Conservation (phyloP, 2,329 filamentous ascomycete genomes). For the Rugonectria rugulosa region DNA sequence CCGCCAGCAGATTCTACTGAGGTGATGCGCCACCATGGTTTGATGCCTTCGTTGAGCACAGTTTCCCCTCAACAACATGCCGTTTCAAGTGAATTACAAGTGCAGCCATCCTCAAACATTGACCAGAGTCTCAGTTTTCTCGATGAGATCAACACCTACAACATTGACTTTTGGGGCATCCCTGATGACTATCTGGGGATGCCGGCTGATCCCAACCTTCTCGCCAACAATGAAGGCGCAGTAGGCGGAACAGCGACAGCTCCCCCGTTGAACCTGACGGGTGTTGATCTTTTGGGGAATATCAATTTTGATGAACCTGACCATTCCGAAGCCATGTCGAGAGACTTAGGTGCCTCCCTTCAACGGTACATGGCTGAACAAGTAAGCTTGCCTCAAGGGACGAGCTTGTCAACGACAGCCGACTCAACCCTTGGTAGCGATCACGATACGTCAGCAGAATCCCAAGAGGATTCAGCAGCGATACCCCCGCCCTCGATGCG, state of each 20-base stretch:
- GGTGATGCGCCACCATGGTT: slow-evolving; percentile 12
- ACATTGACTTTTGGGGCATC: slow-evolving; percentile 48
- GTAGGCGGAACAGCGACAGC: slow-evolving; percentile 13
- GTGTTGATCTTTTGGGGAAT: slow-evolving; percentile 40
- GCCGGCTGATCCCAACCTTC: slow-evolving; percentile 27
- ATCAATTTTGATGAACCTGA: slow-evolving; percentile 45
- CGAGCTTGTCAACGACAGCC: slow-evolving; percentile 30
- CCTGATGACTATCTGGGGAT: slow-evolving; percentile 35
- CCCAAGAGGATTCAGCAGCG: slow-evolving; percentile 21
- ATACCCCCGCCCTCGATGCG: slow-evolving; percentile 27
- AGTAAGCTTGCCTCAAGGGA: slow-evolving; percentile 22
- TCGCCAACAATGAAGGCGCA: slow-evolving; percentile 19
- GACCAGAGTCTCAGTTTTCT: slow-evolving; percentile 48
- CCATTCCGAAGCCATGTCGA: slow-evolving; percentile 38
- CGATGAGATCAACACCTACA: slow-evolving; percentile 35
- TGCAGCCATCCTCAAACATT: slow-evolving; percentile 23
- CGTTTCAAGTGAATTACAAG: slow-evolving; percentile 6
- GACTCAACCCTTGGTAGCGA: slow-evolving; percentile 31
- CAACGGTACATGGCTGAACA: slow-evolving; percentile 37
- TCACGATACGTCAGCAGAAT: slow-evolving; percentile 29
- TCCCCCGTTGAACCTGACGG: slow-evolving; percentile 31
- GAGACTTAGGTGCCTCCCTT: slow-evolving; percentile 39
- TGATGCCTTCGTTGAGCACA: neutral
- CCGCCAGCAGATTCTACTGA: slow-evolving; percentile 7
- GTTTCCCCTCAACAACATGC: slow-evolving; percentile 1